Conservation (phyloP, 257 asterid species). For the Scutellaria barbata region DNA sequence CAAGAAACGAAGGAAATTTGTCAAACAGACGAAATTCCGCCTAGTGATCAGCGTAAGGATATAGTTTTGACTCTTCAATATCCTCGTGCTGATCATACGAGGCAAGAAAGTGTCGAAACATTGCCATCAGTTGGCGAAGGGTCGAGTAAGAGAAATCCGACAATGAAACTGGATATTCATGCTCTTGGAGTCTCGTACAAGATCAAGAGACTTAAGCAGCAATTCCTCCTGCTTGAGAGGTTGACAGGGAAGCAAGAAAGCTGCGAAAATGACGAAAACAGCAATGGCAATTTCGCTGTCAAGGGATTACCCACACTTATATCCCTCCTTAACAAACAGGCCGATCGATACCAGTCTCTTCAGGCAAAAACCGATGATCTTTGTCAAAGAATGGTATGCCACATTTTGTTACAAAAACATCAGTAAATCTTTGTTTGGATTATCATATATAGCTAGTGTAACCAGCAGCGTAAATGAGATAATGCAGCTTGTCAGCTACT, state of each 20-base stretch:
- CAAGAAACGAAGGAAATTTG: constrained; percentile 50
- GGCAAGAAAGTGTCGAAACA: constrained; percentile 47
- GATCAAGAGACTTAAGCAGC: constrained; percentile 95
- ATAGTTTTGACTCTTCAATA: constrained; percentile 62
- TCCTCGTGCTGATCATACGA: constrained; percentile 42
- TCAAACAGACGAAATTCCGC: constrained; percentile 40
- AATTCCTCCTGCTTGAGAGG: constrained; percentile 81
- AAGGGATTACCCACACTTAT: constrained; percentile 56
- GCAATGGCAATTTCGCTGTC: constrained; percentile 33
- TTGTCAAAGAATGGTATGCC: constrained; percentile 79
- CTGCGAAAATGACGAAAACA: constrained; percentile 44
- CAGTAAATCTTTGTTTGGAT: constrained; percentile 10
- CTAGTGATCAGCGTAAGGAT: constrained; percentile 55
- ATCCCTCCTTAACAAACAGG: constrained; percentile 72
- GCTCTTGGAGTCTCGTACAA: constrained; percentile 91
- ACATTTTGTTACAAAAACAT: constrained; percentile 2
- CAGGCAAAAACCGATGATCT: constrained; percentile 80
- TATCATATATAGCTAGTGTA: no score
- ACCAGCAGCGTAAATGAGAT: no score
- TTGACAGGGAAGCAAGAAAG: constrained; percentile 69
- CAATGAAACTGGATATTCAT: constrained; percentile 79
- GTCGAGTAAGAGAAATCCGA: constrained; percentile 42
- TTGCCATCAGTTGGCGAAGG: constrained; percentile 47
- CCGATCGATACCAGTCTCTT: constrained; percentile 79
- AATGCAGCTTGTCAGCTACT: no score